Percentiles rank a stretch among this genome's conserved stretches.
These are phyloP conservation scores for Phellopilus nigrolimitatus DNA, from an alignment of 1,284 basidiomycete species.

Conservation along the genomic window DNA sequence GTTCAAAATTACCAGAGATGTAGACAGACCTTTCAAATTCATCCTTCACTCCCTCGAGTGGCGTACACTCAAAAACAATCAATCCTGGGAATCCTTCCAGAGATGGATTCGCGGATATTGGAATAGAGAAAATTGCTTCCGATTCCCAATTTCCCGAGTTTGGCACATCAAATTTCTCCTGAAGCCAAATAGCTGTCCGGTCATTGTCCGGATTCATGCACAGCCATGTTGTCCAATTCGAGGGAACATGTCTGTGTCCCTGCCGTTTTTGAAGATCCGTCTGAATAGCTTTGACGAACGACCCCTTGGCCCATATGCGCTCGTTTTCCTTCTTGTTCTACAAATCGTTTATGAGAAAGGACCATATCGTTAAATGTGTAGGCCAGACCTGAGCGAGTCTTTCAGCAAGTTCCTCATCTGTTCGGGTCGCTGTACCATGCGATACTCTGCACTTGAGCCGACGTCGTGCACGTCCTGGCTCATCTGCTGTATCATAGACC, in stretches of 20 bases:
- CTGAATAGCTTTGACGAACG: conserved; percentile 52
- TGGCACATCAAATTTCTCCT: conserved; percentile 65
- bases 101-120: conserved; percentile 27
- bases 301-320: conserved; percentile 63
- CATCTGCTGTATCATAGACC: conserved; percentile 21
- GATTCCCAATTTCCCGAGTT: conserved; percentile 54
- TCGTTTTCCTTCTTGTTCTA: conserved; percentile 68
- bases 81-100: conserved; percentile 50
- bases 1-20: conserved; percentile 1
- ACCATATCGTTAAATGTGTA: neutral
- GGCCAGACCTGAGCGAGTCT: conserved; percentile 59
- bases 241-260: conserved; percentile 26
- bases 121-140: conserved; percentile 56
- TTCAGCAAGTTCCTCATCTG: conserved; percentile 59
- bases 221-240: conserved; percentile 60
- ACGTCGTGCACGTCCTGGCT: conserved; percentile 34
- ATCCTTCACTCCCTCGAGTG: conserved; percentile 53
- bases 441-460: conserved; percentile 44
- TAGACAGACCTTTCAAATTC: conserved; percentile 55
- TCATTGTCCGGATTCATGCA: conserved; percentile 66
- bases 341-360: conserved; percentile 19
- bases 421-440: conserved; percentile 44
- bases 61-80: conserved; percentile 66
- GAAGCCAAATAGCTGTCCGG: conserved; percentile 71
- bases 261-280: conserved; percentile 32